A percentile compares a stretch with the other conserved stretches of the same genome.
Conservation (phyloP, 2,329 filamentous ascomycete species). For the Graphilbum ipis-grandicollis region DNA sequence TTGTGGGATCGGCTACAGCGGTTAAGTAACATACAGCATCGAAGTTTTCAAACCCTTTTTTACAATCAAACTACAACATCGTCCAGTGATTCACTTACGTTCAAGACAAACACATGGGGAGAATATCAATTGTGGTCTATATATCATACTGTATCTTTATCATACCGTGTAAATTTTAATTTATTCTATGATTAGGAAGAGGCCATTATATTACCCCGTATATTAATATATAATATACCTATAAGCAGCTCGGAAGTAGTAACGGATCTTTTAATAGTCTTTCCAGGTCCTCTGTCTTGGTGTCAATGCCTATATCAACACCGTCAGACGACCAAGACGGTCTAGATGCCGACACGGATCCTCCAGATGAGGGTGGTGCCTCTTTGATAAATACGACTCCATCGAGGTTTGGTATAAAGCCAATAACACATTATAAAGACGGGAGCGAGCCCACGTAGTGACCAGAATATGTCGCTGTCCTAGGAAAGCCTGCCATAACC, state of each 20-base stretch:
- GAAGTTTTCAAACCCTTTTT: no score
- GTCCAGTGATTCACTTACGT: no score
- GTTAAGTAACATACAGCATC: no score
- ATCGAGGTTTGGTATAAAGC: constrained; percentile 1
- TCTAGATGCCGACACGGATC: constrained; percentile 1
- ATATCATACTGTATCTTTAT: neutral
- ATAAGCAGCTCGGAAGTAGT: constrained; percentile 1
- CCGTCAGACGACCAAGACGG: constrained; percentile 2
- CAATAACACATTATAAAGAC: constrained; percentile 2
- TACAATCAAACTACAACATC: no score
- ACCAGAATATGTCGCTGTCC: constrained; percentile 2
- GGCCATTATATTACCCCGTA: neutral
- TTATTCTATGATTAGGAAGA: neutral
- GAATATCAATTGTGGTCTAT: neutral
- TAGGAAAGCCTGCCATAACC: constrained; percentile 4
- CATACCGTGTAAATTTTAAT: neutral
- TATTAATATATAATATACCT: neutral
- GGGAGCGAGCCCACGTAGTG: constrained; percentile 3
- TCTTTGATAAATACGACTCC: constrained; percentile 3
- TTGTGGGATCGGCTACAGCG: no score
- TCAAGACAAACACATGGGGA: neutral
- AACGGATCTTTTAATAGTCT: constrained; percentile 2
- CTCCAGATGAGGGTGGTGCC: constrained; percentile 2
- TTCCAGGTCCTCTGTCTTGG: constrained; percentile 2
- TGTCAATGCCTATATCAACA: constrained; percentile 1